phyloP scores from a whole-genome alignment of 2,329 filamentous ascomycete genomes.

The Graphilbum fragrans region DNA sequence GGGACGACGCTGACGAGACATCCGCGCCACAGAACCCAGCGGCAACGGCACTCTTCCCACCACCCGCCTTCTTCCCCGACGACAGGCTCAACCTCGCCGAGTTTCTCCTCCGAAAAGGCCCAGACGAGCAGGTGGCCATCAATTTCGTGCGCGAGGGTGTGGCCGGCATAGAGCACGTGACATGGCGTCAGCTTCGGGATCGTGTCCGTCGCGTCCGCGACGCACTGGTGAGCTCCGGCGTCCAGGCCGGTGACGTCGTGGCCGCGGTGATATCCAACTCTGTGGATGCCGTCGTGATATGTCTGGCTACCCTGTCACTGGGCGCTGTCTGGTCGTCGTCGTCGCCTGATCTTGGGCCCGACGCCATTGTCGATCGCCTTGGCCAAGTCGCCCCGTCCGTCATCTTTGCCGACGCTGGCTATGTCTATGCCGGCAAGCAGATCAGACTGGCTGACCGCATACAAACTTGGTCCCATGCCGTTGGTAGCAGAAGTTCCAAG shows the following conservation, averaged over 20 bases:
- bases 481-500: not conserved
- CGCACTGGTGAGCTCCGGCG: constrained; percentile 1
- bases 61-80: constrained; percentile 5
- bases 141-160: constrained; percentile 36
- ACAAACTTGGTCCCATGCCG: constrained; percentile 1
- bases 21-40: not conserved
- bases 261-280: constrained; percentile 8
- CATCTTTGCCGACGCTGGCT: constrained; percentile 5
- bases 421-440: constrained; percentile 5
- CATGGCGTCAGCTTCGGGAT: constrained; percentile 3
- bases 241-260: constrained; percentile 5
- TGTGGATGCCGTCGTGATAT: constrained; percentile 5
- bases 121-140: constrained; percentile 24
- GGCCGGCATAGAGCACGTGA: constrained; percentile 18
- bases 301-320: constrained; percentile 5
- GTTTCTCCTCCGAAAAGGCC: constrained; percentile 3
- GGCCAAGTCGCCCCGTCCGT: constrained; percentile 7
- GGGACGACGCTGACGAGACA: not conserved
- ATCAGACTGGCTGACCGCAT: constrained; percentile 1
- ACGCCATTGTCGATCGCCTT: constrained; percentile 7
- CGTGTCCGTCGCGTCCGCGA: not conserved
- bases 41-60: constrained; percentile 1
- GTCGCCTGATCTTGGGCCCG: constrained; percentile 8
- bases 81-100: constrained; percentile 5
- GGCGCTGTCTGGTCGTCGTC: constrained; percentile 9